These are phyloP conservation scores for Euphorbia peplus DNA, from an alignment of 345 rosid genomes.

Conservation along the genomic window DNA sequence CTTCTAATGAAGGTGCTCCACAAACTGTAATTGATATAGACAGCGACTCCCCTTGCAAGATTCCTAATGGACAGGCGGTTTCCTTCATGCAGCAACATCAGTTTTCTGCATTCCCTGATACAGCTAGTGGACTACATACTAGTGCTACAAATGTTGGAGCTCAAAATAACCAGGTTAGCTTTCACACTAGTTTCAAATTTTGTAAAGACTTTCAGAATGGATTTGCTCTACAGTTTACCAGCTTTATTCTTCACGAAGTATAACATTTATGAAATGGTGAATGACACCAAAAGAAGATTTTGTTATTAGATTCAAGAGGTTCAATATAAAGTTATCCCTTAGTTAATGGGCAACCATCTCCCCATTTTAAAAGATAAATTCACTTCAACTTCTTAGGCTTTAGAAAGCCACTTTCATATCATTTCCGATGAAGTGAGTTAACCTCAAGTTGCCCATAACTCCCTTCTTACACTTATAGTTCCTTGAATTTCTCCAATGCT, in stretches of 20 bases:
- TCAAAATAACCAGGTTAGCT: conserved; percentile 41
- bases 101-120: conserved; percentile 24
- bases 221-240: neutral
- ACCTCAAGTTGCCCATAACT: neutral
- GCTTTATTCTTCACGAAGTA: neutral
- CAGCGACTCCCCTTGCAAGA: conserved; percentile 8
- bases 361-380: neutral
- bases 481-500: too few species aligned
- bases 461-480: neutral
- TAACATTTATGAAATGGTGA: neutral
- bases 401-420: neutral
- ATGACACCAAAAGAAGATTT: neutral
- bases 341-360: too few species aligned
- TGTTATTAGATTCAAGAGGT: neutral
- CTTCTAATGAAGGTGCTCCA: conserved; percentile 24
- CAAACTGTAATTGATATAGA: conserved; percentile 9
- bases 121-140: conserved; percentile 19
- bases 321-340: neutral
- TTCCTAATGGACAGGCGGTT: conserved; percentile 18
- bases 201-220: neutral
- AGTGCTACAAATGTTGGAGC: conserved; percentile 17
- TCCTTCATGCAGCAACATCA: conserved; percentile 19
- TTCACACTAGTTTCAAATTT: conserved; percentile 4
- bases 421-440: neutral
- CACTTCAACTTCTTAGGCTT: neutral